Base-by-base conservation (phyloP, 257 asterid genomes). In the Rauvolfia tetraphylla region DNA sequence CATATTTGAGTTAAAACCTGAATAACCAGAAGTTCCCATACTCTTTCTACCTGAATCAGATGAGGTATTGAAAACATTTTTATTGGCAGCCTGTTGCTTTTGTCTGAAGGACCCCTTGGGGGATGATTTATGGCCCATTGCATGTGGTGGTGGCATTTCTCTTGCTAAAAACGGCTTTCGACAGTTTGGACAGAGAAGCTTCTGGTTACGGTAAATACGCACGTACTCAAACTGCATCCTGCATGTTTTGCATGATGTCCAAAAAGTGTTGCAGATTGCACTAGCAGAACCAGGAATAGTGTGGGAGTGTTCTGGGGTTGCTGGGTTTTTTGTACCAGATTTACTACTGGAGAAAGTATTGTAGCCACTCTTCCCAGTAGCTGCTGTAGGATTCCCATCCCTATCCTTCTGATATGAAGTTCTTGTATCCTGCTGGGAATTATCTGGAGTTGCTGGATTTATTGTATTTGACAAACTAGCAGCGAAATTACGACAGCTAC, bases 201-300 rank as follows among this genome's bases (percentile, higher is more conserved):
- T 83, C 54, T 81, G 80, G 78, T 92, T 77, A 34, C 73, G 87
- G 85, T 66, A 83, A 8, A 62, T 53, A 59, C 46, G 81, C 25
- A 46, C 9, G 69, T 83, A 90, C 81, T 88, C 84, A 23, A 54
- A 86, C 7, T 79, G 77, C 7, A 54, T 71, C 70, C 4, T 72
- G 85, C 98, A 92, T 54, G 27, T 34, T 31, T 39, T 74, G 84
- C 98, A 92, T 62, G 15, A 49, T 36, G 96, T 90, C 96, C 96
- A 89, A 66, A 90, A 92, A 31, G 91, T 81, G 38, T 72, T 80
- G 13, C 65, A 70, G 41, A 31, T 70, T 61, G 85, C 57, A 38
- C 80, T 75, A 44, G 10, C 41, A 78, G 77, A 68, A 80, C 72
- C 66, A 54, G 84, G 77, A 31, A 44, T 63, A 31, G 84, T 65